Evolutionary conservation across 2,329 filamentous ascomycete genomes (phyloP).

Genomic region (Colletotrichum sp.): DNA sequence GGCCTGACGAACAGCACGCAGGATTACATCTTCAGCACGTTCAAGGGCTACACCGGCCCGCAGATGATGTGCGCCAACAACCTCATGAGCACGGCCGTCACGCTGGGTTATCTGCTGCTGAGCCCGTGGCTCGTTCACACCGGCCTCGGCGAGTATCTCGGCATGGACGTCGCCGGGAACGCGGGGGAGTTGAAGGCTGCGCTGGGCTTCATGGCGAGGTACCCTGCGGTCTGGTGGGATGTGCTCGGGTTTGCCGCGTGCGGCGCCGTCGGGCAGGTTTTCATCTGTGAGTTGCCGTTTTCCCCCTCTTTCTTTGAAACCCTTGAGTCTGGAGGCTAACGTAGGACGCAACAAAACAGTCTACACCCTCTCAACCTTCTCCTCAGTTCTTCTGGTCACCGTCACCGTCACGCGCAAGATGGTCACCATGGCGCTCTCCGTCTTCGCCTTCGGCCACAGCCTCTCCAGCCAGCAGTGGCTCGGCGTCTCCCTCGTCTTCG

Average conservation of each 20-base stretch:
- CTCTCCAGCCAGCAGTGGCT: conserved; percentile 91
- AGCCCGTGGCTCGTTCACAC: conserved; percentile 81
- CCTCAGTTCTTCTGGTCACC: conserved; percentile 88
- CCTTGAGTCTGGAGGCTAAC: neutral
- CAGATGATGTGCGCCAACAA: conserved; percentile 99
- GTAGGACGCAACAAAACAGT: conserved; percentile 48
- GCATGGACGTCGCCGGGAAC: conserved; percentile 67
- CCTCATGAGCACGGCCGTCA: conserved; percentile 81
- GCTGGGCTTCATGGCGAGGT: conserved; percentile 76
- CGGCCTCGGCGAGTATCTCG: conserved; percentile 66
- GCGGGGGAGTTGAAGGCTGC: conserved; percentile 83
- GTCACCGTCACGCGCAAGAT: conserved; percentile 98
- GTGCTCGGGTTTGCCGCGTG: conserved; percentile 89
- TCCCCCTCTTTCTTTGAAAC: neutral
- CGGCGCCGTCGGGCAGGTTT: conserved; percentile 92
- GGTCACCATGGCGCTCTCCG: conserved; percentile 97
- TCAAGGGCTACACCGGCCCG: conserved; percentile 82
- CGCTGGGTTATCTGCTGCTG: conserved; percentile 75
- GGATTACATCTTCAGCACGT: conserved; percentile 87
- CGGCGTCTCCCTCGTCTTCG: conserved; percentile 91
- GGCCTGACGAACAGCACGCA: conserved; percentile 96
- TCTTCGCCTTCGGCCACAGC: conserved; percentile 91
- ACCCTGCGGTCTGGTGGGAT: conserved; percentile 85
- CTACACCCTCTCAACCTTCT: conserved; percentile 92
- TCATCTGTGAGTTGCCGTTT: conserved; percentile 72